Percentiles rank a stretch among this genome's conserved stretches.
These are phyloP conservation scores for Geotrichum histeridarum DNA, from an alignment of 1,139 yeast species.

Conservation along the genomic window DNA sequence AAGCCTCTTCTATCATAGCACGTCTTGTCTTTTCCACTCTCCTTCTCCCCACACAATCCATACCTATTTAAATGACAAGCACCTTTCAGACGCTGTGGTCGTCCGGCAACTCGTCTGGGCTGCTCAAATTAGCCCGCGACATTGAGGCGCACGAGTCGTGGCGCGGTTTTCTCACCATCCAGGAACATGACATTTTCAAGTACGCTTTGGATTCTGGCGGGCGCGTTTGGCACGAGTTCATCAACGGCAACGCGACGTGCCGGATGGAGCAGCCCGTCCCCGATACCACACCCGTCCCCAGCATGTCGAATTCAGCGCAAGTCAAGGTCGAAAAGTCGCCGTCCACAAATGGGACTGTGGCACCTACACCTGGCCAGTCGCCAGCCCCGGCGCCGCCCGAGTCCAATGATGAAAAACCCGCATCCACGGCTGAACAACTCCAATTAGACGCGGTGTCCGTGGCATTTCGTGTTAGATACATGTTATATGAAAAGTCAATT, in stretches of 20 bases:
- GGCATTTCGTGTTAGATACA: slow-evolving; percentile 40
- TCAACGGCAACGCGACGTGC: slow-evolving; percentile 34
- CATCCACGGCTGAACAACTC: slow-evolving; percentile 3
- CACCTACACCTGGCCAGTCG: slow-evolving; percentile 4
- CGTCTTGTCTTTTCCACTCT: slow-evolving; percentile 1
- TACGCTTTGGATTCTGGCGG: slow-evolving; percentile 34
- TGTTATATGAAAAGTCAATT: slow-evolving; percentile 40
- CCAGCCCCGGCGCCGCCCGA: neutral
- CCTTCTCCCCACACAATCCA: too few relatives aligned
- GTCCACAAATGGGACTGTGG: slow-evolving; percentile 1
- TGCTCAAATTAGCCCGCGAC: slow-evolving; percentile 37
- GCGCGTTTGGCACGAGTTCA: slow-evolving; percentile 36
- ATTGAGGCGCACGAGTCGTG: slow-evolving; percentile 39
- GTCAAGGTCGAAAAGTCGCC: slow-evolving; percentile 9
- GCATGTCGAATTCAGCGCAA: neutral
- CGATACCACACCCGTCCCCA: neutral
- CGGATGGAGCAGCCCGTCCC: slow-evolving; percentile 22
- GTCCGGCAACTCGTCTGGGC: slow-evolving; percentile 33
- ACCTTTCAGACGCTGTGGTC: slow-evolving; percentile 33
- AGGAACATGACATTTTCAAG: slow-evolving; percentile 39
- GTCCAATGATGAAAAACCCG: slow-evolving; percentile 6
- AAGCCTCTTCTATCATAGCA: neutral
- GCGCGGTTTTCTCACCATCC: slow-evolving; percentile 38
- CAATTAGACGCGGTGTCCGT: slow-evolving; percentile 35
- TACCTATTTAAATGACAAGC: slow-evolving; percentile 12